Evolutionary conservation across 495 filamentous ascomycete species (phyloP), one percentile per base, ranked within the genome.

Genomic region (Apodospora peruviana): DNA sequence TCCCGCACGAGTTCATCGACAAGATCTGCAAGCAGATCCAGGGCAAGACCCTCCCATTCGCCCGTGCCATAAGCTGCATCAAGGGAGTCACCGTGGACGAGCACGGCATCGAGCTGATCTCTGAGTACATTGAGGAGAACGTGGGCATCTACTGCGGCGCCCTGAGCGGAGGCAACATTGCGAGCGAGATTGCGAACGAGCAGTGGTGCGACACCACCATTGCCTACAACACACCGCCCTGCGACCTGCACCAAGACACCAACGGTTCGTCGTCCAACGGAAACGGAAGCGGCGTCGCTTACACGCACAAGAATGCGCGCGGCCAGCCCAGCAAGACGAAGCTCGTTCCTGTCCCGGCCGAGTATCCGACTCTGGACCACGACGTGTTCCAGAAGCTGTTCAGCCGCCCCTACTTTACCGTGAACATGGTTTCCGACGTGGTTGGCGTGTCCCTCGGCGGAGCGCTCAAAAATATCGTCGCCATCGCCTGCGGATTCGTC

Each of bases 141-240:
- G 77, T 99, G 7, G 87, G 85, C 45, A 99, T 99, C 63, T 99
- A 99, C 76, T 95, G 90, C 61, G 94, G 94, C 62, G 90, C 94
- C 2, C 79, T 99, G 11, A 94, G 88, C 37, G 94, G 94, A 12
- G 94, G 93, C 47, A 99, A 99, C 73, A 95, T 99, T 50, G 94
- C 94, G 44, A 87, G 78, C 58, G 94, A 97, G 70, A 90, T 99
- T 48, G 94, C 94, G 4, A 79, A 79, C 57, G 93, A 96, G 72
- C 91, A 95, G 65, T 96, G 87, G 78, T 96, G 84, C 55, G 94
- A 97, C 73, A 96, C 94, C 2, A 97, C 90, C 24, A 83, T 99
- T 32, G 94, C 90, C 21, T 99, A 97, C 67, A 90, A 95, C 64
- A 91, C 93, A 11, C 94, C 94, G 0, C 75, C 80, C n/a, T 77